Percentiles rank a stretch among this genome's conserved stretches.
phyloP scores from a whole-genome alignment of 2,329 filamentous ascomycete genomes.

The Eutypa lata region DNA sequence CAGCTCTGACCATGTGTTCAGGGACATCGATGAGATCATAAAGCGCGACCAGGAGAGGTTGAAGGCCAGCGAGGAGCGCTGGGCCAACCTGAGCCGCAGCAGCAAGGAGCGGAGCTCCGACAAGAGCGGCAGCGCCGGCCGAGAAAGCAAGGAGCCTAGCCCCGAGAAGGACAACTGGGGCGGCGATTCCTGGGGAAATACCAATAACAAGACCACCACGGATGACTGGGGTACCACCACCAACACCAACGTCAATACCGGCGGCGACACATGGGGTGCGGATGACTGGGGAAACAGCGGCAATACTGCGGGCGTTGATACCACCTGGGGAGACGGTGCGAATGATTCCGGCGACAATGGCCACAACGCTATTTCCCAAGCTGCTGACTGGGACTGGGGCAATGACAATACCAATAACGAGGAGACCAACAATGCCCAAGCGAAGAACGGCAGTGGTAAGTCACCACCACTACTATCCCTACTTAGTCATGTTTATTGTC shows the following conservation, averaged over 20 bases:
- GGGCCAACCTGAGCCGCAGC: slow-evolving; percentile 9
- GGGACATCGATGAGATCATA: slow-evolving; percentile 7
- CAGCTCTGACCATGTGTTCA: not conserved
- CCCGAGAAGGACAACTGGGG: not conserved
- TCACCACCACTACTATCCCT: not conserved
- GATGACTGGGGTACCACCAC: not conserved
- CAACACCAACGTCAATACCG: not conserved
- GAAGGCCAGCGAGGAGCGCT: slow-evolving; percentile 12
- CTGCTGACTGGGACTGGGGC: too few species aligned
- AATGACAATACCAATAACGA: slow-evolving; percentile 1
- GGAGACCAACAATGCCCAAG: not conserved
- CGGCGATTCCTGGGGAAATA: not conserved
- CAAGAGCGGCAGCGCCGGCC: not conserved
- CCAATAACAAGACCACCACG: not conserved
- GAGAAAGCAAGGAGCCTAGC: slow-evolving; percentile 6
- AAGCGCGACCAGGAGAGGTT: slow-evolving; percentile 10
- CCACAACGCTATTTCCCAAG: too few species aligned
- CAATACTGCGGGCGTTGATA: not conserved
- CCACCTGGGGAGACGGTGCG: not conserved
- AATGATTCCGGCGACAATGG: not conserved
- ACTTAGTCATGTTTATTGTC: not conserved
- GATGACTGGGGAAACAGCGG: not conserved
- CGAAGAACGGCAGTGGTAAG: not conserved
- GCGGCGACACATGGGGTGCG: slow-evolving; percentile 5
- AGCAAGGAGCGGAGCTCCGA: slow-evolving; percentile 14